Percentiles rank a stretch among this genome's conserved stretches.
phyloP scores from a whole-genome alignment of 768 basidiomycete species.

The Tylopilus vinaceipallidus region DNA sequence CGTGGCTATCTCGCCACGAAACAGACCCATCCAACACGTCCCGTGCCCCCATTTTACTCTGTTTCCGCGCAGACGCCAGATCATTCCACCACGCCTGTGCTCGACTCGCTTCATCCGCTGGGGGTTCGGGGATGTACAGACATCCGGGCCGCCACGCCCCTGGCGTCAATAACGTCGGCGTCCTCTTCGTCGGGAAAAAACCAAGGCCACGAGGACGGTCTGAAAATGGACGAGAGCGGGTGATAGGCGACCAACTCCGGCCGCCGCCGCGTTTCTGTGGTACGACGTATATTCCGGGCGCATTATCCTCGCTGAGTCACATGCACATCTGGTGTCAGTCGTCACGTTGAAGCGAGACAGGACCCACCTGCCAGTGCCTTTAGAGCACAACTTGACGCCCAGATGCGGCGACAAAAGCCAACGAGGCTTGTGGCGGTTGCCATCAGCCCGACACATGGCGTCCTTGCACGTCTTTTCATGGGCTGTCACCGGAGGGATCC shows the following conservation, averaged over 20 bases:
- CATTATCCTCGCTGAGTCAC: slow-evolving; percentile 2
- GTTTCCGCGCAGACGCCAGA: neutral
- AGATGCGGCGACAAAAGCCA: slow-evolving; percentile 6
- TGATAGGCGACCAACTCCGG: neutral
- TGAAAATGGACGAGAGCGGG: neutral
- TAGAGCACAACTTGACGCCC: neutral
- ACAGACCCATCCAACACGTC: neutral
- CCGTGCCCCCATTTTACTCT: too few relatives aligned
- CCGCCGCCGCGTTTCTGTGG: slow-evolving; percentile 17
- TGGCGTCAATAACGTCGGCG: slow-evolving; percentile 9
- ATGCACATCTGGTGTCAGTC: neutral
- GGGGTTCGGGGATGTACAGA: slow-evolving; percentile 13
- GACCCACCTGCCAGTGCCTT: slow-evolving; percentile 1
- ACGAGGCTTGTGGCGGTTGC: neutral
- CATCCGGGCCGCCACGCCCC: slow-evolving; percentile 12
- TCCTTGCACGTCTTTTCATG: neutral
- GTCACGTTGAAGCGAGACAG: neutral
- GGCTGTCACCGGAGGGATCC: neutral
- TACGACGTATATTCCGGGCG: slow-evolving; percentile 13
- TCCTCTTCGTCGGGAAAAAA: slow-evolving; percentile 7
- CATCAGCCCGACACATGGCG: neutral
- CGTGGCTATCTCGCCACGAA: slow-evolving; percentile 23
- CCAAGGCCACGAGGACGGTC: neutral
- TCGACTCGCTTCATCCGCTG: slow-evolving; percentile 3
- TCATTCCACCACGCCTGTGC: slow-evolving; percentile 12